Percentiles rank a stretch among this genome's conserved stretches.
phyloP scores from a whole-genome alignment of 768 basidiomycete genomes.

The Psilocybe cyanescens region DNA sequence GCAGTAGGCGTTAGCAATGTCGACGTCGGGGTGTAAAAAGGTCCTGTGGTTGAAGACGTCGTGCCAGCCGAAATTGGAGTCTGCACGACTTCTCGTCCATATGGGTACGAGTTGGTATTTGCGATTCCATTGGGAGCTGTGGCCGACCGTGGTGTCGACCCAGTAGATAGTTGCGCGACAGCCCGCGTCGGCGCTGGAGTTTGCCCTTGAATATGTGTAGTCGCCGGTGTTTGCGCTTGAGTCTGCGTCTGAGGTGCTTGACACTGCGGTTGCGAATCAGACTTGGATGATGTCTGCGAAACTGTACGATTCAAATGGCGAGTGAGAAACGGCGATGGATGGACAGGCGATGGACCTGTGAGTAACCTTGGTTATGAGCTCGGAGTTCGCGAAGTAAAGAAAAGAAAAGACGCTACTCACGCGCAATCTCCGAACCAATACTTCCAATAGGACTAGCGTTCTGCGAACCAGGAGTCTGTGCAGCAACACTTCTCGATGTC shows the following conservation, averaged over 20 bases:
- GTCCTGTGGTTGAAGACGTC: constrained; percentile 19
- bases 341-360: constrained; percentile 52
- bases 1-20: constrained; percentile 22
- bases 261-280: constrained; percentile 35
- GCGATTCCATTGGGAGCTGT: neutral
- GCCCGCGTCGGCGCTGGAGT: constrained; percentile 11
- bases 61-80: constrained; percentile 24
- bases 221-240: neutral
- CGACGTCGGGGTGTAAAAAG: constrained; percentile 29
- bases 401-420: constrained; percentile 36
- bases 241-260: constrained; percentile 6
- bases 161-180: constrained; percentile 1
- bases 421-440: constrained; percentile 42
- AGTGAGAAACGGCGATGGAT: constrained; percentile 58
- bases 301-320: constrained; percentile 69
- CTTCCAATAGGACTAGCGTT: constrained; percentile 37
- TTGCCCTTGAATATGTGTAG: neutral
- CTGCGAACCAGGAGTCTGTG: neutral
- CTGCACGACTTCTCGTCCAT: constrained; percentile 7
- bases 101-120: neutral
- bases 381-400: neutral
- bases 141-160: constrained; percentile 1
- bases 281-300: constrained; percentile 66
- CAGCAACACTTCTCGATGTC: constrained; percentile 10
- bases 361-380: neutral